phyloP scores from a whole-genome alignment of 202 grass and related monocot species.

The Setaria viridis region DNA sequence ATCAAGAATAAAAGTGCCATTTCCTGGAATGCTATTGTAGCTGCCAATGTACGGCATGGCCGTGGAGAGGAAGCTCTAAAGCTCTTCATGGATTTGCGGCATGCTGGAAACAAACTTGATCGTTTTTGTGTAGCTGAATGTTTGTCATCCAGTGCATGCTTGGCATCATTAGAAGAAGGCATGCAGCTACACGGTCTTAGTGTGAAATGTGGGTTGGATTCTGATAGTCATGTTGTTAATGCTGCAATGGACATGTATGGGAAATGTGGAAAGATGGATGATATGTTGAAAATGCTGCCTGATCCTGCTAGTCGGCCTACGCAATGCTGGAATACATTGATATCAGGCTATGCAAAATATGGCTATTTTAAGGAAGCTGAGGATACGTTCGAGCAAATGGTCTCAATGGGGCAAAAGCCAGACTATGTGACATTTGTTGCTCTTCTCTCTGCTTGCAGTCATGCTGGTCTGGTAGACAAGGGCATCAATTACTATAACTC shows the following conservation, averaged over 20 bases:
- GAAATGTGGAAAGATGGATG: slow-evolving; percentile 83
- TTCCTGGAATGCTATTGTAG: slow-evolving; percentile 80
- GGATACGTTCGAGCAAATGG: slow-evolving; percentile 72
- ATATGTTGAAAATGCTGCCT: slow-evolving; percentile 69
- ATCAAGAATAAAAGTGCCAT: slow-evolving; percentile 56
- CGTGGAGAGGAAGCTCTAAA: slow-evolving; percentile 76
- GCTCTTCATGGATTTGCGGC: slow-evolving; percentile 64
- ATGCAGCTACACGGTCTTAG: slow-evolving; percentile 77
- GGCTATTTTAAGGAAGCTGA: slow-evolving; percentile 78
- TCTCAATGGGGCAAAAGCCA: slow-evolving; percentile 56
- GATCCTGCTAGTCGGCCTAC: slow-evolving; percentile 53
- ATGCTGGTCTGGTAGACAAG: slow-evolving; percentile 75
- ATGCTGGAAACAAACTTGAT: slow-evolving; percentile 65
- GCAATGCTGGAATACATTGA: slow-evolving; percentile 85
- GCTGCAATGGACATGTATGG: slow-evolving; percentile 88
- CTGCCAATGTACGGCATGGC: slow-evolving; percentile 66
- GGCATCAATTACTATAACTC: slow-evolving; percentile 64
- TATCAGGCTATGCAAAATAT: slow-evolving; percentile 78
- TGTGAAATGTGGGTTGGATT: slow-evolving; percentile 67
- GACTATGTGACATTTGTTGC: slow-evolving; percentile 84
- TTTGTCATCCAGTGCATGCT: slow-evolving; percentile 64
- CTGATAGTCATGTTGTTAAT: slow-evolving; percentile 71
- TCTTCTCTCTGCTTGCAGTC: slow-evolving; percentile 79
- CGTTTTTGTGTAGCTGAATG: slow-evolving; percentile 68
- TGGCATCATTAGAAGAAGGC: slow-evolving; percentile 90